phyloP scores from a whole-genome alignment of 139 green algal species.

The Raphidocelis subcapitata region DNA sequence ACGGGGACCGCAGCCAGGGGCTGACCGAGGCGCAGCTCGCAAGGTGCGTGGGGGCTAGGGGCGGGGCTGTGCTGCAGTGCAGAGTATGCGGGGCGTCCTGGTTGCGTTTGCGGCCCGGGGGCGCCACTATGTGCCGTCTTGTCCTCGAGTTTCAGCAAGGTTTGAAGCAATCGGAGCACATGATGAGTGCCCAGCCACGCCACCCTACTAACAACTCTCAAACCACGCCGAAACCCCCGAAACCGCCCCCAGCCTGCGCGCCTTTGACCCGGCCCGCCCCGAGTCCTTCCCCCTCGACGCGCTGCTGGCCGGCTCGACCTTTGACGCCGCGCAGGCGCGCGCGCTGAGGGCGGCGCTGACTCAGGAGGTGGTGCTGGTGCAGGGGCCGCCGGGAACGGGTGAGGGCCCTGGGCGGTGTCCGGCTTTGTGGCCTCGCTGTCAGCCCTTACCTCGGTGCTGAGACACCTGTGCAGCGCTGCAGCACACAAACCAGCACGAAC shows the following conservation, averaged over 20 bases:
- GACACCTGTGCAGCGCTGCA: background rate
- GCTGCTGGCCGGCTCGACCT: background rate
- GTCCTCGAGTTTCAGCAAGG: background rate
- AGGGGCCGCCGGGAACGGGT: conserved; percentile 73
- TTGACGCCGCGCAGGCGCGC: conserved; percentile 44
- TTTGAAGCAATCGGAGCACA: background rate
- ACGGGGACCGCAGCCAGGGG: no score
- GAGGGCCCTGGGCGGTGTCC: background rate
- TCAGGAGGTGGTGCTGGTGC: conserved; percentile 66
- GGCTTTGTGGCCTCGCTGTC: background rate
- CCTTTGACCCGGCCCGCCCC: background rate
- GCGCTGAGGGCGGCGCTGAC: conserved; percentile 48
- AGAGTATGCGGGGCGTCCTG: no score
- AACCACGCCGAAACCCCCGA: background rate
- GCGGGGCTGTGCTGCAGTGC: no score
- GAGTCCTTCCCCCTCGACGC: background rate
- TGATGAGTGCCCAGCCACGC: background rate
- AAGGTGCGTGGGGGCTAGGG: no score
- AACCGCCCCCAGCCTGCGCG: no score
- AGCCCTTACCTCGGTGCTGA: background rate
- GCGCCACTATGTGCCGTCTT: background rate
- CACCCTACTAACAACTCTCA: background rate
- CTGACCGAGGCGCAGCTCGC: no score
- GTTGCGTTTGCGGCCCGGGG: no score
- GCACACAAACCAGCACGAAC: background rate